Evolutionary conservation across 139 green algal genomes (phyloP), one percentile per base, ranked within the genome.

Genomic region (Asterochloris erici): DNA sequence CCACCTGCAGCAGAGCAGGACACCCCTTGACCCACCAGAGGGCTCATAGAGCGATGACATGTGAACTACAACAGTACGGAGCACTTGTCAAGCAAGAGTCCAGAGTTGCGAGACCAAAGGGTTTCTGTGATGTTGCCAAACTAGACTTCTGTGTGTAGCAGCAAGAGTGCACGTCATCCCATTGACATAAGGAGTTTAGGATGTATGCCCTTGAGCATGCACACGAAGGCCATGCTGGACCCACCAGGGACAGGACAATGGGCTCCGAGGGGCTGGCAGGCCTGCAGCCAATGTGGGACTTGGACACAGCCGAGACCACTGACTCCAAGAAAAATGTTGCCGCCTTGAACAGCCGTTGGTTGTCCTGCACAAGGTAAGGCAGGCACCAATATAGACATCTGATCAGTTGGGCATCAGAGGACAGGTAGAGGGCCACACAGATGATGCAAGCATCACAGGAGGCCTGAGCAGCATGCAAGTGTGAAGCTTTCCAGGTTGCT

Each of bases 261-360:
- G 38, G 38, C 38, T 54, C 38, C 6, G 21, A 62, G 24, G n/a
- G 23, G 21, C 73, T 77, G 69, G 75, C 68, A 26, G 77, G 62
- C 27, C 78, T 70, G 63, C 81, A 24, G 28, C 61, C 61, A 14
- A 78, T 28, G 66, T 70, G 73, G 15, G 74, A 82, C 26, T 79
- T 84, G 84, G 79, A 91, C 10, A 91, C 87, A 15, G 83, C 82
- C 29, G 85, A 82, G 21, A 86, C 74, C 21, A 83, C 84, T 27
- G 74, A 81, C 29, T 87, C 86, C 77, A 81, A 73, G 54, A 91
- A 91, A 38, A 86, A 66, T 61, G 87, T 85, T 54, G 88, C 84
- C 13, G 75, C 75, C 79, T 91, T 85, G 60, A 91, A 73, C 64
- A 85, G 68, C 28, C 68, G 64, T n/a, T 85, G 77, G 15, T 69